A percentile compares a stretch with the other conserved stretches of the same genome.
These are phyloP conservation scores for Metarhizium album DNA, from an alignment of 2,329 filamentous ascomycete species.

Conservation along the genomic window DNA sequence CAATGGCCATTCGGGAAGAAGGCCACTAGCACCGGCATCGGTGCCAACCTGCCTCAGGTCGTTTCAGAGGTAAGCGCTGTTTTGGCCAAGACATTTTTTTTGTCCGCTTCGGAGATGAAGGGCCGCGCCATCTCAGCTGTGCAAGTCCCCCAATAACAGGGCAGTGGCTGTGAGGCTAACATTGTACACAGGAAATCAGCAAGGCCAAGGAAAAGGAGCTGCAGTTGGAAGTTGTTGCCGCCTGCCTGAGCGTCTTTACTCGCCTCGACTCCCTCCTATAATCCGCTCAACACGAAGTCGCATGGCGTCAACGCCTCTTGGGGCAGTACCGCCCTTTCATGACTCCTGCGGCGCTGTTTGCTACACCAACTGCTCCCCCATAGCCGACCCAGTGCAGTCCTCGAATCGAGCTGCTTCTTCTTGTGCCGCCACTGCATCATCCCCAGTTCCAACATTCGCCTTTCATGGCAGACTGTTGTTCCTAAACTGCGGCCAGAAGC, in stretches of 20 bases:
- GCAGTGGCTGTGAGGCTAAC: neutral
- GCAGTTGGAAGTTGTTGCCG: slow-evolving; percentile 92
- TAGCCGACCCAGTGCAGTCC: neutral
- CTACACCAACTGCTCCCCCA: neutral
- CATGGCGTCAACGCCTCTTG: neutral
- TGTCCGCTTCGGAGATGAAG: no score
- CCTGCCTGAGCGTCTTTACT: slow-evolving; percentile 95
- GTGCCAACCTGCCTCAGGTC: slow-evolving; percentile 81
- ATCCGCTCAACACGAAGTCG: slow-evolving; percentile 9
- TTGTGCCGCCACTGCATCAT: neutral
- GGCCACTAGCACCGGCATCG: slow-evolving; percentile 69
- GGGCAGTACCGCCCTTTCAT: neutral
- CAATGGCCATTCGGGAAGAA: slow-evolving; percentile 94
- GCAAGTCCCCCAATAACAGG: neutral
- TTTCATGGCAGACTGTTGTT: neutral
- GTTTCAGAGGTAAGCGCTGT: slow-evolving; percentile 54
- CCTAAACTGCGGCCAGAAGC: neutral
- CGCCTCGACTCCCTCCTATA: slow-evolving; percentile 91
- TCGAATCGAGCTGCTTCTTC: neutral
- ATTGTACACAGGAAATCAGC: slow-evolving; percentile 54
- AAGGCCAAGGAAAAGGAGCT: slow-evolving; percentile 86
- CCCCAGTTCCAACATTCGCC: neutral
- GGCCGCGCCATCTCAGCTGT: neutral
- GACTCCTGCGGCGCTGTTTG: neutral
- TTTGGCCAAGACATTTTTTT: neutral